Percentiles rank a stretch among this genome's conserved stretches.
These are phyloP conservation scores for Talaromyces funiculosus DNA, from an alignment of 2,329 filamentous ascomycete genomes.

Conservation along the genomic window DNA sequence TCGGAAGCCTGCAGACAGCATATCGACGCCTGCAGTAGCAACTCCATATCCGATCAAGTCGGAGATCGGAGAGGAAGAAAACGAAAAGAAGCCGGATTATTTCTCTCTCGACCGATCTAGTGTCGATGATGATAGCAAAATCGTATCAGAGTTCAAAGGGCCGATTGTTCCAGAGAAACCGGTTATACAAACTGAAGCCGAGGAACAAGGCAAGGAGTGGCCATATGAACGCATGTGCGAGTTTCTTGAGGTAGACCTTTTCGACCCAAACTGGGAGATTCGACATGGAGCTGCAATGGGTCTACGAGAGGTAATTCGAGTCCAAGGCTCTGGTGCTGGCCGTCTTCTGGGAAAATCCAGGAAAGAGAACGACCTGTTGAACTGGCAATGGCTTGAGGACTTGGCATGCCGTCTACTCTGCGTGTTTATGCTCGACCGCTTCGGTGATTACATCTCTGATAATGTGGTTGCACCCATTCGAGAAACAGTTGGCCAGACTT, in stretches of 20 bases:
- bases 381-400: constrained; percentile 85
- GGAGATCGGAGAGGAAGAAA: constrained; percentile 56
- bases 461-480: constrained; percentile 94
- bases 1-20: constrained; percentile 58
- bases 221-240: constrained; percentile 92
- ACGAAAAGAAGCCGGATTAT: constrained; percentile 67
- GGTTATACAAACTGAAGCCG: constrained; percentile 70
- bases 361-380: constrained; percentile 70
- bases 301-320: constrained; percentile 79
- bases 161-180: constrained; percentile 75
- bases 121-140: constrained; percentile 81
- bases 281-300: constrained; percentile 95
- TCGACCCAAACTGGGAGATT: constrained; percentile 90
- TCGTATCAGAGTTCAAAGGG: constrained; percentile 94
- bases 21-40: constrained; percentile 51
- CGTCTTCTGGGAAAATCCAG: constrained; percentile 64
- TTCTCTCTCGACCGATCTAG: constrained; percentile 80
- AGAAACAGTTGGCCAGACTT: constrained; percentile 88
- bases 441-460: constrained; percentile 96
- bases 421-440: constrained; percentile 94
- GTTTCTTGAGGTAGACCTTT: constrained; percentile 86
- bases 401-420: constrained; percentile 91
- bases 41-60: constrained; percentile 55
- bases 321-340: constrained; percentile 86
- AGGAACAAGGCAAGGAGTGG: constrained; percentile 78